phyloP scores from a whole-genome alignment of 2,329 filamentous ascomycete species.

The Trichoderma endophyticum region DNA sequence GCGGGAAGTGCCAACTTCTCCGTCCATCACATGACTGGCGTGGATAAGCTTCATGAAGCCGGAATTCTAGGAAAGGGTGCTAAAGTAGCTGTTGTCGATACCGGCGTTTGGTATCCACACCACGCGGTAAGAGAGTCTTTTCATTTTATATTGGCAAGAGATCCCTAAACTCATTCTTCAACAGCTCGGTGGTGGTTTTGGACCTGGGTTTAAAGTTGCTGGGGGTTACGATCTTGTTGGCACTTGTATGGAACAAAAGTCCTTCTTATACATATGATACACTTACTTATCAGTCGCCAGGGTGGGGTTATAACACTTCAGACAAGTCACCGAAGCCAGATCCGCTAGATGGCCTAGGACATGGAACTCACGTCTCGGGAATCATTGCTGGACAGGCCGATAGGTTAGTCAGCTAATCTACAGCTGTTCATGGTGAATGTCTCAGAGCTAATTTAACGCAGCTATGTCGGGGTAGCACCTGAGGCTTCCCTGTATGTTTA shows the following conservation, averaged over 20 bases:
- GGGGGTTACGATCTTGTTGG: background rate
- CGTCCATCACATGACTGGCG: constrained; percentile 37
- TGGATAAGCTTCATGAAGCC: constrained; percentile 35
- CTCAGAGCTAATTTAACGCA: constrained; percentile 21
- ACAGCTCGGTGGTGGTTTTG: constrained; percentile 26
- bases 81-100: constrained; percentile 39
- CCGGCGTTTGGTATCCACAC: constrained; percentile 39
- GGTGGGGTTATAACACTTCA: constrained; percentile 28
- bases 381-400: constrained; percentile 45
- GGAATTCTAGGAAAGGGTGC: constrained; percentile 37
- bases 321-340: constrained; percentile 26
- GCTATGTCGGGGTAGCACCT: constrained; percentile 44
- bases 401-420: constrained; percentile 22
- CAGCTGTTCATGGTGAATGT: background rate
- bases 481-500: constrained; percentile 43
- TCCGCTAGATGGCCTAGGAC: constrained; percentile 21
- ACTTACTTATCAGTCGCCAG: constrained; percentile 18
- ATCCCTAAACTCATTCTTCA: background rate
- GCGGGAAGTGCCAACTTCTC: constrained; percentile 28
- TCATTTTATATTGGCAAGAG: background rate
- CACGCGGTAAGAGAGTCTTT: constrained; percentile 34
- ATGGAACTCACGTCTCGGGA: constrained; percentile 37
- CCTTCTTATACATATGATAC: background rate
- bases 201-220: background rate
- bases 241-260: background rate